Evolutionary conservation across 179 eudicot genomes (phyloP), one percentile per base, ranked within the genome.

Genomic region (Nepenthes alata): DNA sequence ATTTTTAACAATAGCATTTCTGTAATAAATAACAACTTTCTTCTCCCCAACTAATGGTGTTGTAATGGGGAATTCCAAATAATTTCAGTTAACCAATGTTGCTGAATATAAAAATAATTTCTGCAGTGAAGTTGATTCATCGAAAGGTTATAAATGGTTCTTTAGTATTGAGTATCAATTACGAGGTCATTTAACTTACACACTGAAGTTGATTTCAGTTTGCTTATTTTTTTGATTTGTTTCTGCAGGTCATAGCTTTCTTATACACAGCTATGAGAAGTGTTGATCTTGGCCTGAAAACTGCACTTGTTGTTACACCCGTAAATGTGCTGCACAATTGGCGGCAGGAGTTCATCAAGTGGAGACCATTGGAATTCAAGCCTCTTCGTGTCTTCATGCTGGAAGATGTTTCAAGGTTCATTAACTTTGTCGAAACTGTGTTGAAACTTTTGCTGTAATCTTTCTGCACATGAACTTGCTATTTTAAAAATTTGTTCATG

Each of bases 261-360:
- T 73, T 94, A 55, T 94, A 91, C 76, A 75, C 91, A 72, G 97
- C 95, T 47, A 91, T 94, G 99, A 84, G 91, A 80, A 67, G 86
- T 77, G 89, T 81, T 67, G 95, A 91, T 73, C 67, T 94, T 64
- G 99, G 99, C 62, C 72, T 94, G 63, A 85, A 72, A 80, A 78
- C 86, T 63, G 99, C 89, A 15, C 79, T 94, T 64, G 80, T 94
- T 58, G 99, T 94, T 59, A 78, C 89, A 58, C 99, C 99, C 37
- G 97, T 94, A 53, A 94, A 85, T 79, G 99, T 94, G 64, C 74
- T 91, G 59, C 97, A 94, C 78, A 94, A 94, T 74, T 94, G 99
- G 99, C 77, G 88, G 79, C 81, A 80, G 60, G 99, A 94, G 77
- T 94, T 94, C 64, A 71, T 48, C 44, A 91, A 87, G 77, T 94